Base-by-base conservation (phyloP, 2,329 filamentous ascomycete genomes). In the Drechslera avenae region DNA sequence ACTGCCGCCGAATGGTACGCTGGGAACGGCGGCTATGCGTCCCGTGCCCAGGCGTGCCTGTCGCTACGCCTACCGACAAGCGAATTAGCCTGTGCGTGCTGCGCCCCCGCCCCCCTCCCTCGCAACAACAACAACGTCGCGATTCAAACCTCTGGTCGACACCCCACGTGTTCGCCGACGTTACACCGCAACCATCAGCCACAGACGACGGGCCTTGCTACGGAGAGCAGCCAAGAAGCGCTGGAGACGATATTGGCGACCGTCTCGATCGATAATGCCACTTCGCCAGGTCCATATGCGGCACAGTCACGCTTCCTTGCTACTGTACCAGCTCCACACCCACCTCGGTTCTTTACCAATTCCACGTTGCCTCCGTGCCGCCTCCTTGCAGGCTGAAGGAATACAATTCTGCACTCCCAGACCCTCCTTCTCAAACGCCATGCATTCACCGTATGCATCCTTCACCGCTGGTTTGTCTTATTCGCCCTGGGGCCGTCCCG, bases 141-240 rank as follows among this genome's bases (percentile, higher is more conserved):
- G 17, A 46, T 16, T 31, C 23, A 14, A 30, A 17, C 23, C 42
- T 36, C 21, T 26, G 26, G 18, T 37, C 33, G 23, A 36, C 35
- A 23, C 44, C 36, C 44, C 50, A 52, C 50, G 28, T 30, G 50
- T 52, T 52, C 44, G 36, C 41, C 41, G 42, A 41, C 39, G 39
- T 44, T 13, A 23, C 44, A 48, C 39, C 45, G n/a, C 39, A 40
- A 28, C 39, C 33, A 31, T 42, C 21, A 40, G 28, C 19, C 33
- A 23, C 18, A 16, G 21, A 17, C 13, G 18, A 26, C 23, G 18
- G 10, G 14, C 18, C 18, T 33, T 39, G 40, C 32, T 31, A 12
- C 23, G 34, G 31, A 18, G 37, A 35, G 30, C 33, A 37, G 33
- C 28, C 41, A 42, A 33, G 32, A 36, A 19, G 32, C 43, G 35